Evolutionary conservation across 805 yeast species (phyloP), one percentile per base, ranked within the genome.

Genomic region (Sugiyamaella valdiviana): DNA sequence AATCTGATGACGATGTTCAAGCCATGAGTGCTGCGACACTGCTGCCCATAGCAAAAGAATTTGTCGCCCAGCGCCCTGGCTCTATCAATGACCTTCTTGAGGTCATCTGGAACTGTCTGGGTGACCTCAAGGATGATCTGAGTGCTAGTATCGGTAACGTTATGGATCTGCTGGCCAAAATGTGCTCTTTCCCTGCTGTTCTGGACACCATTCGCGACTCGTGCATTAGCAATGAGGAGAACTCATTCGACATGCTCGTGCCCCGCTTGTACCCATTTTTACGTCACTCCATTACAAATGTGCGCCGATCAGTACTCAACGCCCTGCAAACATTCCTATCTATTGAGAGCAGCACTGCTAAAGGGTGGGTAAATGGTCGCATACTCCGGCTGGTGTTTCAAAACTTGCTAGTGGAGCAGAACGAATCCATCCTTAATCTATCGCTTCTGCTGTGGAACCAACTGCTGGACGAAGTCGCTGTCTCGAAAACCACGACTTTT

Each of bases 101-200:
- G 10, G 93, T 89, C 2, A 81, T 93, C n/a, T 93, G 99, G 99
- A 82, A 80, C 45, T 86, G 95, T 46, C 69, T 93, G 24, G 79
- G 89, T 2, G 85, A 84, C 58, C 71, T 91, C 49, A 82, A 85
- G 57, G 99, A 93, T 64, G 99, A 93, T 64, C 72, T 93, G 43
- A 85, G 95, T 10, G 95, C 98, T 0, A 84, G 96, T 3, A 88
- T 93, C 39, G 97, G 98, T 35, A 85, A 95, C 1, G 93, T 93
- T 1, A 90, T 93, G 96, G 96, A 93, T 65, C 69, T 93, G 19
- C 72, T 93, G 47, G 90, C 96, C 1, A 86, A 84, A 57, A 71
- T 93, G 44, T 93, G 97, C 63, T 78, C 89, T 5, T 90, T 83
- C 64, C 76, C 79, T 1, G 81, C 81, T 60, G 96, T 90, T 5